A percentile compares a stretch with the other conserved stretches of the same genome.
These are phyloP conservation scores for Apiospora phragmitis DNA, from an alignment of 2,329 filamentous ascomycete genomes.

Conservation along the genomic window DNA sequence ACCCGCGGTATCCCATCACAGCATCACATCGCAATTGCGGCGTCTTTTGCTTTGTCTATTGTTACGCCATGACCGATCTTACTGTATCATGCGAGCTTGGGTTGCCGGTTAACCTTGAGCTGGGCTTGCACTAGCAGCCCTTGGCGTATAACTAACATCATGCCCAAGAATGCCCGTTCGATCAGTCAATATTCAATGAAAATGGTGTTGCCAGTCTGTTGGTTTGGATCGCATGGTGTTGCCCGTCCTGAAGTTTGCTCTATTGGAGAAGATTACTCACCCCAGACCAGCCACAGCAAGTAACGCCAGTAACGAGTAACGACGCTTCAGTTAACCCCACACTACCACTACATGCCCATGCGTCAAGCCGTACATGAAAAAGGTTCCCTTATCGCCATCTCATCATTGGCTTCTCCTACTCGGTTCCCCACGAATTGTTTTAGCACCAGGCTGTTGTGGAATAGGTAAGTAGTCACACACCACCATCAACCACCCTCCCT, in stretches of 20 bases:
- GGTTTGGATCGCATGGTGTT: neutral
- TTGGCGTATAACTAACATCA: neutral
- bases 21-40: neutral
- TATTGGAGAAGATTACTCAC: neutral
- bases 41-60: neutral
- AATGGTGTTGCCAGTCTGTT: neutral
- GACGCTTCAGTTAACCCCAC: neutral
- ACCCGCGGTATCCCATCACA: neutral
- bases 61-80: neutral
- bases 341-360: neutral
- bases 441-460: neutral
- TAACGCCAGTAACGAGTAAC: neutral
- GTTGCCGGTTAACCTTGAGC: neutral
- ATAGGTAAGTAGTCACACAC: slow-evolving; percentile 1
- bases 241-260: neutral
- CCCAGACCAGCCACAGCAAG: neutral
- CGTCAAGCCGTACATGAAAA: neutral
- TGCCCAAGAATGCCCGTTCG: neutral
- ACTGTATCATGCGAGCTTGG: neutral
- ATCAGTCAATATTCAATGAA: too few species aligned
- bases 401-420: neutral
- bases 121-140: neutral
- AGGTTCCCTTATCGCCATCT: neutral
- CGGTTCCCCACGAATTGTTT: neutral
- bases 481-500: neutral